These are phyloP conservation scores for Geoglossum cookeanum DNA, from an alignment of 2,329 filamentous ascomycete genomes.

Conservation along the genomic window DNA sequence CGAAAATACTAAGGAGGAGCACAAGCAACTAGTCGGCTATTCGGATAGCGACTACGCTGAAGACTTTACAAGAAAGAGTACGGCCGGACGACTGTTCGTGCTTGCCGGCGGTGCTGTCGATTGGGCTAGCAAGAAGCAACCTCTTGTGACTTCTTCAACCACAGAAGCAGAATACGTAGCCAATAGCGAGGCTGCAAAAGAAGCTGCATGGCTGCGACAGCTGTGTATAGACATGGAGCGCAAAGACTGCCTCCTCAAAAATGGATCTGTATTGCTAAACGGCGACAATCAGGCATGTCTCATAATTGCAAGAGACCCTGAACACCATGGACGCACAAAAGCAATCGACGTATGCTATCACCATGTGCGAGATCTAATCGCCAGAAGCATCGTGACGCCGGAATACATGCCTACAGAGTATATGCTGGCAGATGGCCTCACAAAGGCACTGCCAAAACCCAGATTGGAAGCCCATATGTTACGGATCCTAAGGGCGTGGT, in stretches of 20 bases:
- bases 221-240: not conserved
- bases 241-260: not conserved
- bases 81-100: slow-evolving; percentile 6
- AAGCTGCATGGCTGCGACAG: slow-evolving; percentile 1
- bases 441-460: not conserved
- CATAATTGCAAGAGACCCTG: slow-evolving; percentile 6
- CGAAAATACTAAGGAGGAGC: not conserved
- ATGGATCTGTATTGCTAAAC: not conserved
- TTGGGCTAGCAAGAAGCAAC: slow-evolving; percentile 8
- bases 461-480: not conserved
- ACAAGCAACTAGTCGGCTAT: not conserved
- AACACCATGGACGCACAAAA: slow-evolving; percentile 8
- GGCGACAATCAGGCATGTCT: slow-evolving; percentile 9
- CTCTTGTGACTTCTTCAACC: slow-evolving; percentile 6
- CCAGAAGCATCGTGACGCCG: not conserved
- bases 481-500: no score
- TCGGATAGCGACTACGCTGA: slow-evolving; percentile 2
- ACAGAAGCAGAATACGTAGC: slow-evolving; percentile 10
- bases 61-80: slow-evolving; percentile 1
- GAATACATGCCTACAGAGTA: slow-evolving; percentile 1
- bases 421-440: slow-evolving; percentile 1
- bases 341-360: slow-evolving; percentile 9
- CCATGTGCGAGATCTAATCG: slow-evolving; percentile 5
- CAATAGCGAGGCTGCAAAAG: not conserved
- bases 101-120: slow-evolving; percentile 4